A percentile compares a stretch with the other conserved stretches of the same genome.
phyloP scores from a whole-genome alignment of 257 asterid genomes.

The Paraleonurus japonicus region DNA sequence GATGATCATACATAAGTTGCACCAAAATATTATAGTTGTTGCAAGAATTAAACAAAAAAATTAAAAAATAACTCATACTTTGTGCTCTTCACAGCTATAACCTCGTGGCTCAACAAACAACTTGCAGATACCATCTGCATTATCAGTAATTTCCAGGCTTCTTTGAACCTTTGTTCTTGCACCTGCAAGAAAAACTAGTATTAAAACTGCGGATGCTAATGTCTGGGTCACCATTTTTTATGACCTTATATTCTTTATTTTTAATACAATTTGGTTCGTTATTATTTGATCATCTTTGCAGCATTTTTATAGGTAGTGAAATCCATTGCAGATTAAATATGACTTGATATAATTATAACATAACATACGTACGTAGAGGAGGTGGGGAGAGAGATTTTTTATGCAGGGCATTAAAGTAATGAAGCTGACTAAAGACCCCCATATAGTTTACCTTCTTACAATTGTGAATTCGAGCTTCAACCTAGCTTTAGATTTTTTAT shows the following conservation, averaged over 20 bases:
- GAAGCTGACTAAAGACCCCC: too few relatives aligned
- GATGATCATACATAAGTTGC: neutral
- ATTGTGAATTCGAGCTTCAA: too few relatives aligned
- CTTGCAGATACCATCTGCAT: neutral
- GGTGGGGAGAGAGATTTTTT: too few relatives aligned
- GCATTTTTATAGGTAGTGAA: constrained; percentile 24
- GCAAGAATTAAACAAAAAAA: too few relatives aligned
- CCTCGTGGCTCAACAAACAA: neutral
- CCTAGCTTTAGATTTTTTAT: too few relatives aligned
- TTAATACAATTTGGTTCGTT: neutral
- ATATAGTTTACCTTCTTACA: too few relatives aligned
- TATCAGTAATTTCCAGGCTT: neutral
- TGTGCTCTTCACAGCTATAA: neutral
- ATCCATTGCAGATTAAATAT: too few relatives aligned
- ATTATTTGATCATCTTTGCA: neutral
- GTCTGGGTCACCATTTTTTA: constrained; percentile 22
- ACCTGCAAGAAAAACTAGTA: constrained; percentile 19
- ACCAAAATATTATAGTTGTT: too few relatives aligned
- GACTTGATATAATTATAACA: too few relatives aligned
- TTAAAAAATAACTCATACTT: neutral
- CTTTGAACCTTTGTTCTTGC: constrained; percentile 32
- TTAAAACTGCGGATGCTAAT: constrained; percentile 9
- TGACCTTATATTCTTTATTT: neutral
- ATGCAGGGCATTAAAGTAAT: too few relatives aligned
- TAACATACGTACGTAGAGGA: too few relatives aligned